Percentiles rank a stretch among this genome's conserved stretches.
Conservation (phyloP, 805 yeast species). For the Crinitomyces ghanaensis region DNA sequence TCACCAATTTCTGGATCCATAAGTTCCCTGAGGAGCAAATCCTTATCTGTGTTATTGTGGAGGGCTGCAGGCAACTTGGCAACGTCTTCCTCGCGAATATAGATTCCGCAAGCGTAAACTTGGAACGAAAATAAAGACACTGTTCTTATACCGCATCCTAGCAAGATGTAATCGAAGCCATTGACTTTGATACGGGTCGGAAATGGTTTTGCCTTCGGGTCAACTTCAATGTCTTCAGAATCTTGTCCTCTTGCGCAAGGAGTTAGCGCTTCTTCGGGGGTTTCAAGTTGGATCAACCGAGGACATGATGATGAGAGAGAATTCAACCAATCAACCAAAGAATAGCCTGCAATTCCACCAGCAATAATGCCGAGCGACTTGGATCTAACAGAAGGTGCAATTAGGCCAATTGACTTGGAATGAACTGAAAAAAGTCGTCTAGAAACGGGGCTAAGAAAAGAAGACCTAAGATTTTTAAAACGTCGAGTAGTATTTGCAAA, state of each 20-base stretch:
- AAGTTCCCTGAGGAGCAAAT: conserved; percentile 28
- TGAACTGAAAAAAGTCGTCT: no score
- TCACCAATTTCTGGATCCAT: conserved; percentile 41
- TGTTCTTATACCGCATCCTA: conserved; percentile 74
- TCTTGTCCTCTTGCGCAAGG: not conserved
- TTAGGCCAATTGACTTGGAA: no score
- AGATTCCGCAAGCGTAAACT: conserved; percentile 81
- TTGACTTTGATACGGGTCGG: conserved; percentile 19
- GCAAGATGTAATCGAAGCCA: conserved; percentile 35
- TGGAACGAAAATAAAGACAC: conserved; percentile 75
- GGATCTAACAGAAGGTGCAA: no score
- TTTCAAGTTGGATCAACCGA: no score
- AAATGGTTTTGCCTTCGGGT: conserved; percentile 26
- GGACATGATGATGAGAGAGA: no score
- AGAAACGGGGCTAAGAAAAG: no score
- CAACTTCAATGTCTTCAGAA: conserved; percentile 20
- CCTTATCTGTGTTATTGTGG: conserved; percentile 4
- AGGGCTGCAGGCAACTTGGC: conserved; percentile 5
- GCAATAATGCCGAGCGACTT: no score
- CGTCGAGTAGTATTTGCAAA: no score
- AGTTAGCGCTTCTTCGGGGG: no score
- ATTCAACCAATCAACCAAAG: no score
- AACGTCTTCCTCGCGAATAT: conserved; percentile 51
- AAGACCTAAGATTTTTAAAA: no score
- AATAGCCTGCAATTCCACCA: no score